These are phyloP conservation scores for Aethionema arabicum DNA, from an alignment of 345 rosid genomes.

Conservation along the genomic window DNA sequence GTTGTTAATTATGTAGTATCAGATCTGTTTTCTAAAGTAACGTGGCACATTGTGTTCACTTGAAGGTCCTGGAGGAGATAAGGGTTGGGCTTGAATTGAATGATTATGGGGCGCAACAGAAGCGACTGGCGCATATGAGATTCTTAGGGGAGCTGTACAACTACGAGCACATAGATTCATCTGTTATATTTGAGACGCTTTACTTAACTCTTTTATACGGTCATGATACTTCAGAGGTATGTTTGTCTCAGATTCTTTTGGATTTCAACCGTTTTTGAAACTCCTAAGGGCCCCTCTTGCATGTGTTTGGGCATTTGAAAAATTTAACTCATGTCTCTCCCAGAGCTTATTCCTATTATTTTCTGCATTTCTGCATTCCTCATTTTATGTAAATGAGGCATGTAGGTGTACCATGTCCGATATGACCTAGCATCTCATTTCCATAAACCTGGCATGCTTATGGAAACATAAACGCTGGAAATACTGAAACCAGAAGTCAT, in stretches of 20 bases:
- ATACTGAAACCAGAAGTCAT: conserved; percentile 19
- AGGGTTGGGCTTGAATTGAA: conserved; percentile 90
- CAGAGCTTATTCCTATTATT: conserved; percentile 5
- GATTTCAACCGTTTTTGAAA: conserved; percentile 5
- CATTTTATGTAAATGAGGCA: not conserved
- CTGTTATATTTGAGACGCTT: conserved; percentile 93
- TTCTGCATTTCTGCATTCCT: conserved; percentile 10
- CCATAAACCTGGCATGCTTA: too few species aligned
- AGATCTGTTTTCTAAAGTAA: conserved; percentile 7
- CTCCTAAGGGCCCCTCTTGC: conserved; percentile 1
- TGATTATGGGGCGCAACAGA: conserved; percentile 98
- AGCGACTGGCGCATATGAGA: conserved; percentile 93
- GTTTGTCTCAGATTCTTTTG: conserved; percentile 18
- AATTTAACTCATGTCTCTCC: not conserved
- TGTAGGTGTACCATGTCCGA: not conserved
- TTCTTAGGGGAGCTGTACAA: conserved; percentile 97
- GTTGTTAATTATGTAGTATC: conserved; percentile 9
- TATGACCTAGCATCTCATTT: not conserved
- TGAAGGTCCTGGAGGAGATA: conserved; percentile 96
- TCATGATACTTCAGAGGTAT: conserved; percentile 84
- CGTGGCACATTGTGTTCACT: conserved; percentile 29
- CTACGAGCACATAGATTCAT: conserved; percentile 95
- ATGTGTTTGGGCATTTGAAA: conserved; percentile 20
- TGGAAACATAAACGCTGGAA: conserved; percentile 4
- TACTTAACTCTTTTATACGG: conserved; percentile 78